Base-by-base conservation (phyloP, 345 rosid species). In the Kandelia obovata region DNA sequence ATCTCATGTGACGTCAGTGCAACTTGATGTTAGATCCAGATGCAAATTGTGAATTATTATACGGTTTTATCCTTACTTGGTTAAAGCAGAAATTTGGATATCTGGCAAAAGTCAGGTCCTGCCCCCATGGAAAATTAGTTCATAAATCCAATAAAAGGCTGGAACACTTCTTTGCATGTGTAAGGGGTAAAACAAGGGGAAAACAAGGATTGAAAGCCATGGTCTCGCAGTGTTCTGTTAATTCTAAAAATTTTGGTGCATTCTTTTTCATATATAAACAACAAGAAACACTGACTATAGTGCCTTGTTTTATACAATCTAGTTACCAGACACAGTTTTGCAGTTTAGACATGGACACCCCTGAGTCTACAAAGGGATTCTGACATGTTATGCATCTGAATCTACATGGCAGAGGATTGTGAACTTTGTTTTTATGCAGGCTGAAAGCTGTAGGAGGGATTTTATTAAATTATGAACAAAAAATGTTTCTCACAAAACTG, bases 341-440 rank as follows among this genome's bases (percentile, higher is more conserved):
- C 49, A 43, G 17, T 15, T 13, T 13, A 43, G 49, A 13, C 49
- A 13, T 43, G 17, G 17, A 1, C 49, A 15, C 49, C 49, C 15
- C 49, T 2, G 49, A 43, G 17, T 43, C 15, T 13, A 43, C 15
- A 43, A 56, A 25, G 16, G 35, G 51, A 43, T 56, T 26, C 7
- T 11, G 49, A 23, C 32, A 64, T 4, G 16, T 26, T 49, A 15
- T 49, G 17, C 56, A 20, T 68, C 68, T 70, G 28, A n/a, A 68
- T 31, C 51, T 43, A 64, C 70, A 35, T 26, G 37, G 56, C 6
- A 53, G 43, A 55, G 55, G 52, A 58, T 55, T 63, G 56, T 46
- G 16, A 35, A 57, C 51, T 61, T 64, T 15, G 58, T 58, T 55
- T 32, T 58, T 46, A 28, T 11, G 27, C 62, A 27, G 37, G n/a